Evolutionary conservation across 2,329 filamentous ascomycete species (phyloP), one percentile per base, ranked within the genome.

Genomic region (Colletotrichum spinosum): DNA sequence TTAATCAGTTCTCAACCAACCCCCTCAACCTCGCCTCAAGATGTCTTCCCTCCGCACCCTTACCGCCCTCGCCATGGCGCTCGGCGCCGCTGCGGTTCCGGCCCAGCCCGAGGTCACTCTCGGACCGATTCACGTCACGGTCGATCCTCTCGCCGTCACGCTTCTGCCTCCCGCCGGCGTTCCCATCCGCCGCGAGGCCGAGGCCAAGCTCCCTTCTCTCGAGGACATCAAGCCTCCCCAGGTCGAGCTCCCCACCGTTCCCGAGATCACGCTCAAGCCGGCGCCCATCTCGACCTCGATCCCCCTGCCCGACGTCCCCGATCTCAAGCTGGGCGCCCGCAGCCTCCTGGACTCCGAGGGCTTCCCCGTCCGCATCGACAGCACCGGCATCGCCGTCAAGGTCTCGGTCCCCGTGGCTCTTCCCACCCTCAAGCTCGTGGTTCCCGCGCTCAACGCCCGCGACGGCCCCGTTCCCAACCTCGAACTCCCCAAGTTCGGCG

Each of bases 11-110:
- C 11, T 42, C n/a, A 53, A 53, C 13, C 25, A 33, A 49, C 9
- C 17, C 25, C n/a, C 38, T 15, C 11, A 15, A 53, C 12, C 42
- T 9, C 25, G 4, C 25, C 25, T 34, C 52, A 65, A 56, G 2
- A 65, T 65, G 62, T 53, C 52, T 37, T n/a, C 46, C 17, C 44
- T 65, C 44, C 62, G 57, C 51, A 44, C 2, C 38, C 4, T 62
- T 34, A 34, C 58, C 35, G 25, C 51, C 35, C 15, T 56, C 6
- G 41, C 51, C 8, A 35, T 65, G 11, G 58, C 41, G 8, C 35
- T 56, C 13, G 58, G 62, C 34, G 58, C 33, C 11, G 39, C 62
- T 15, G 62, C 62, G 12, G 41, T 35, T 6, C 61, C 61, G 8
- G 55, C 48, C 9, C 53, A 44, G 8, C 42, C 37, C 42, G 35